Evolutionary conservation across 23 red algal species (phyloP), one percentile per base, ranked within the genome.

Genomic region (Gracilaria vermiculophylla): DNA sequence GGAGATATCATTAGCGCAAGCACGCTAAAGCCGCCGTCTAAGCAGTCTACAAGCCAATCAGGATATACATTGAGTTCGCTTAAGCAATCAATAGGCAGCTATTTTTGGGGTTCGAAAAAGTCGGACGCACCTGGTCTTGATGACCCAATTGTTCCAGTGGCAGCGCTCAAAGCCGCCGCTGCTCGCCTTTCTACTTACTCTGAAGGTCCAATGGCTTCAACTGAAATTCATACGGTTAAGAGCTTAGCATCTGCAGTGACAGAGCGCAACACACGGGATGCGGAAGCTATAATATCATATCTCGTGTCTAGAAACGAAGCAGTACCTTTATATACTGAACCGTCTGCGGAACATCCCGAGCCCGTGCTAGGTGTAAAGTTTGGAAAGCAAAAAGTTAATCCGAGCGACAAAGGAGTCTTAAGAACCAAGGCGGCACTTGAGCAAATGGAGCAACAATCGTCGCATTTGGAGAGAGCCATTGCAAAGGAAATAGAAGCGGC

Each of bases 181-280:
- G 74, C 54, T 4, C 54, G 87, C 20, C 53, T 64, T 2, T 53
- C 57, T 54, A 53, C 74, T 40, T 72, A 80, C 15, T 70, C 75
- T 32, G 67, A 73, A 29, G 87, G 87, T 51, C 73, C 87, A 54
- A 70, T 73, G 58, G 66, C 75, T 70, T 76, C 60, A 17, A 74
- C 55, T 64, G 87, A 91, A 32, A 91, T 91, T 33, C 75, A 91
- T 32, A 91, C 87, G 6, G 87, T 91, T 29, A 80, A 81, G 76
- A 81, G 72, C 8, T 45, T 91, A 10, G 87, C 87, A 45, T 43
- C 53, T 50, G 73, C 49, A 57, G 16, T 91, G 23, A 91, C 87
- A 35, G 87, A 28, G 14, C 70, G 76, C 5, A 91, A 60, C 37
- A 43, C 58, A 13, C 74, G 87, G 21, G 87, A 91, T 44, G 87